These are phyloP conservation scores for Phytopythium kandeliae DNA, from an alignment of 352 stramenopile genomes.

Conservation along the genomic window DNA sequence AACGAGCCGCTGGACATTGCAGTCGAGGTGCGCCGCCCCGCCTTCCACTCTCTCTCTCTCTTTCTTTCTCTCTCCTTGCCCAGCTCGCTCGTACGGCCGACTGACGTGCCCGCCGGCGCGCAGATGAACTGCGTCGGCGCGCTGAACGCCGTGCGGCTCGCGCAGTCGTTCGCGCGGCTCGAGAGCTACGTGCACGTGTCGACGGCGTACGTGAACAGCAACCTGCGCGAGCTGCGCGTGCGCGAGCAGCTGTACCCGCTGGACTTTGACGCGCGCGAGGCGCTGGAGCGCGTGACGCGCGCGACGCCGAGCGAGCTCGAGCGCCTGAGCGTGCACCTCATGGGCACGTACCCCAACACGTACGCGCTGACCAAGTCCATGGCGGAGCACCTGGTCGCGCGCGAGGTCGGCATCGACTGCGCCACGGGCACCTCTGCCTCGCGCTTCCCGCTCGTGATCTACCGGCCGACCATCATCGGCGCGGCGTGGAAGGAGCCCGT, in stretches of 20 bases:
- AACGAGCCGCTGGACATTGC: slow-evolving; percentile 83
- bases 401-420: slow-evolving; percentile 21
- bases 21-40: slow-evolving; percentile 45
- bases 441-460: slow-evolving; percentile 66
- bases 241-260: slow-evolving; percentile 75
- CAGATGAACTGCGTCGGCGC: slow-evolving; percentile 76
- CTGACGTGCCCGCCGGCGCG: too few species aligned
- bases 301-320: slow-evolving; percentile 54
- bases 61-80: too few species aligned
- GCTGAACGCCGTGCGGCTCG: slow-evolving; percentile 56
- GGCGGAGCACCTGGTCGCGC: slow-evolving; percentile 69
- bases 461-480: slow-evolving; percentile 82
- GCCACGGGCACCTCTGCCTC: neutral
- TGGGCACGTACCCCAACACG: slow-evolving; percentile 87
- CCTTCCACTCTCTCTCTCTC: too few species aligned
- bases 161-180: slow-evolving; percentile 40
- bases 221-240: slow-evolving; percentile 51
- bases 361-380: slow-evolving; percentile 89
- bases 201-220: slow-evolving; percentile 84
- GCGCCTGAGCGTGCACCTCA: slow-evolving; percentile 66
- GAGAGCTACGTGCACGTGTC: slow-evolving; percentile 76
- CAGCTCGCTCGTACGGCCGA: too few species aligned
- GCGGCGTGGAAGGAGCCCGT: slow-evolving; percentile 84
- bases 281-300: slow-evolving; percentile 43
- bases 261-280: slow-evolving; percentile 77